Conservation (phyloP, 495 filamentous ascomycete genomes). For the Haplographium delicatum region DNA sequence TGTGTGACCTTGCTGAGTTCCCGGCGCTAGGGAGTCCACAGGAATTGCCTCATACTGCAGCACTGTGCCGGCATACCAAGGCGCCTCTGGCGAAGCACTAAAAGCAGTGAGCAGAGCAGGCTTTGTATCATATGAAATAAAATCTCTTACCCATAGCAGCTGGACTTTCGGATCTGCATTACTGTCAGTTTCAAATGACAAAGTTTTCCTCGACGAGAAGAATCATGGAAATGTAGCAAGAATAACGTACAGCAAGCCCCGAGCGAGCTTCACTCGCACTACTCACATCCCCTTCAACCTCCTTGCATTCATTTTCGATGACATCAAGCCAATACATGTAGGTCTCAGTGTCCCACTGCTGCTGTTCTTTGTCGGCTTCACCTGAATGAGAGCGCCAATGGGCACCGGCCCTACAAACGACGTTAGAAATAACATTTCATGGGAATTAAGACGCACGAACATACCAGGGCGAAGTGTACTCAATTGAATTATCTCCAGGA, state of each 20-base stretch:
- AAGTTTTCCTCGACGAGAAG: background rate
- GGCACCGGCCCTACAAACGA: background rate
- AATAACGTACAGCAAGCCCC: background rate
- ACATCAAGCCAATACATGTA: background rate
- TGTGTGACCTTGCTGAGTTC: background rate
- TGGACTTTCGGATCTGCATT: background rate
- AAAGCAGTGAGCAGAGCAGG: background rate
- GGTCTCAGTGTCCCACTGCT: background rate
- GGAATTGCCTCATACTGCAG: background rate
- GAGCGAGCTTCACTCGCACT: too few relatives aligned
- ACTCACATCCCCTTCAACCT: background rate
- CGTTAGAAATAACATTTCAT: background rate
- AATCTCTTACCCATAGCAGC: background rate
- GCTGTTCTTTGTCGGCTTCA: background rate
- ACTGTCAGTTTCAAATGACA: background rate
- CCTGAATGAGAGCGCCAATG: background rate
- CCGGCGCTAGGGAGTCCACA: background rate
- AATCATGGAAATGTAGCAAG: background rate
- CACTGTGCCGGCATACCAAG: background rate
- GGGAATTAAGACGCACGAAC: background rate
- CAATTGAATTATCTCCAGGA: background rate
- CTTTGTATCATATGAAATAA: background rate
- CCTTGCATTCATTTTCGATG: background rate
- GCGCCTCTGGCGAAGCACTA: background rate
- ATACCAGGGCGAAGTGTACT: background rate